phyloP scores from a whole-genome alignment of 805 yeast genomes.

The Vanderwaltozyma yarrowii region DNA sequence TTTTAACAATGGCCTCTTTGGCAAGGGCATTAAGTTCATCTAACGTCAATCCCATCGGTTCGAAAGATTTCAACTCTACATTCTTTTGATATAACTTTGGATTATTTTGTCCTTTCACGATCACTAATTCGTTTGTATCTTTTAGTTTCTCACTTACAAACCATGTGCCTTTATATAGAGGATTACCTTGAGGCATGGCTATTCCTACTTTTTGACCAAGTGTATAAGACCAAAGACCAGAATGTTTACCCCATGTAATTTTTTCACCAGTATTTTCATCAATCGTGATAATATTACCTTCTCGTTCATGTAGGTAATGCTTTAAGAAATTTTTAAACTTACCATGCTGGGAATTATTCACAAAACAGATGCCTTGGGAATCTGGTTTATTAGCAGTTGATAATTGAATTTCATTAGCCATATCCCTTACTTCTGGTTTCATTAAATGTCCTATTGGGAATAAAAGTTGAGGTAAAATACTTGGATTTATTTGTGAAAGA shows the following conservation, averaged over 20 bases:
- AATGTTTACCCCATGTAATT: constrained; percentile 65
- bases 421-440: constrained; percentile 62
- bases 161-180: constrained; percentile 71
- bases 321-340: constrained; percentile 61
- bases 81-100: constrained; percentile 40
- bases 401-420: constrained; percentile 47
- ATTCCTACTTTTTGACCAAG: constrained; percentile 71
- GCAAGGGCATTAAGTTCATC: neutral
- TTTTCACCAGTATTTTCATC: constrained; percentile 45
- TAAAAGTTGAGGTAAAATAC: constrained; percentile 39
- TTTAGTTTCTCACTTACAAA: constrained; percentile 64
- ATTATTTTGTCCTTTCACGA: constrained; percentile 61
- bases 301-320: constrained; percentile 61
- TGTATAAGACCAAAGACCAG: constrained; percentile 91
- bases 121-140: constrained; percentile 61
- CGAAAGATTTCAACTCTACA: constrained; percentile 34
- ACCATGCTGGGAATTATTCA: constrained; percentile 47
- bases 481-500: constrained; percentile 52
- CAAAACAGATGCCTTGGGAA: constrained; percentile 93
- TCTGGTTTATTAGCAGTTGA: constrained; percentile 75
- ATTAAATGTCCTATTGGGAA: constrained; percentile 75
- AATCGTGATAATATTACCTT: constrained; percentile 63
- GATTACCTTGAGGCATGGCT: constrained; percentile 84
- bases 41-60: constrained; percentile 7
- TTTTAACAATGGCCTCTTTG: constrained; percentile 1